phyloP scores from a whole-genome alignment of 306 rosid species.

The Rubus idaeus region DNA sequence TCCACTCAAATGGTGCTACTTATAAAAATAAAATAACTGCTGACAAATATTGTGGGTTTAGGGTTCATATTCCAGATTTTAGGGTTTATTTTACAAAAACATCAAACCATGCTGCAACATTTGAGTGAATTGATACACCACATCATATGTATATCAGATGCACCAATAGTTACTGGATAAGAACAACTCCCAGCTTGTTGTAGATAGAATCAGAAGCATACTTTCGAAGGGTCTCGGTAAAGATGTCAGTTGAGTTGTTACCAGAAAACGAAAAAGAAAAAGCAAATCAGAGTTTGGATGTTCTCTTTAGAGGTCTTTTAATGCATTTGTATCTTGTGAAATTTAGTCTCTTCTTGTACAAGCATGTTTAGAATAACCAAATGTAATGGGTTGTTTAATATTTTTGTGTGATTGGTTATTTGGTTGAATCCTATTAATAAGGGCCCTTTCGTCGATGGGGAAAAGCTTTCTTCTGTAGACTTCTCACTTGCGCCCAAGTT shows the following conservation, averaged over 20 bases:
- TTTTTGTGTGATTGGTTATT: constrained; percentile 11
- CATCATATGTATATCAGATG: not conserved
- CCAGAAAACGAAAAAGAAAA: not conserved
- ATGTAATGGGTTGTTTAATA: not conserved
- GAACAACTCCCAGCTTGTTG: not conserved
- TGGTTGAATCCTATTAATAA: constrained; percentile 26
- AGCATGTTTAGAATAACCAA: constrained; percentile 4
- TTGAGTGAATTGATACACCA: no score
- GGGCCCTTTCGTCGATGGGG: constrained; percentile 92
- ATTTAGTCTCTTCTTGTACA: not conserved
- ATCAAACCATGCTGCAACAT: no score
- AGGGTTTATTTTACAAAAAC: no score
- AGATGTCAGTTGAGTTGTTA: not conserved
- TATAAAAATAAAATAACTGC: no score
- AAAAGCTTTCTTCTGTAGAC: constrained; percentile 71
- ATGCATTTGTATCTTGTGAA: not conserved
- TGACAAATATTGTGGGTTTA: no score
- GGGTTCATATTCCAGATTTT: no score
- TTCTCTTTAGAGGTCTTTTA: not conserved
- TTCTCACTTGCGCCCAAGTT: constrained; percentile 90
- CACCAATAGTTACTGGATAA: not conserved
- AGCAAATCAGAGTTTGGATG: not conserved
- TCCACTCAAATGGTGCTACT: no score
- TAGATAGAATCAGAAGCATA: not conserved
- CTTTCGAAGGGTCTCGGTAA: not conserved